Evolutionary conservation across 345 rosid genomes (phyloP).

Genomic region (Noccaea caerulescens): DNA sequence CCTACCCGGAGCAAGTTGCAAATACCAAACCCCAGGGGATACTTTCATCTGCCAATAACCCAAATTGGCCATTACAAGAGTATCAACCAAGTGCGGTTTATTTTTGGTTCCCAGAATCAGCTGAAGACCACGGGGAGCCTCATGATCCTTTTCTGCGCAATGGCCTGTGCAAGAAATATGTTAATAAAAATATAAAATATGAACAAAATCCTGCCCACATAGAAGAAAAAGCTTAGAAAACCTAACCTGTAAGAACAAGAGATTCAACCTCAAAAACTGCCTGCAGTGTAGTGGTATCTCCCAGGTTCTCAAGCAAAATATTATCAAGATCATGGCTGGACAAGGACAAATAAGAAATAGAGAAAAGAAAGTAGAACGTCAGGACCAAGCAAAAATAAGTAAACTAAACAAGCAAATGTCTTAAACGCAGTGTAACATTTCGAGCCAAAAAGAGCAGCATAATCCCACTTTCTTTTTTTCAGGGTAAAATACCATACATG

Average conservation of each 20-base stretch:
- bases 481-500: slow-evolving; percentile 60
- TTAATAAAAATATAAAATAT: slow-evolving; percentile 12
- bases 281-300: slow-evolving; percentile 93
- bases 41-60: slow-evolving; percentile 99
- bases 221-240: slow-evolving; percentile 22
- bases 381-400: slow-evolving; percentile 26
- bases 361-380: slow-evolving; percentile 33
- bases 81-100: slow-evolving; percentile 92
- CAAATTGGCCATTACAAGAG: slow-evolving; percentile 98
- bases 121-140: slow-evolving; percentile 98
- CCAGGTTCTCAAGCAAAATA: slow-evolving; percentile 97
- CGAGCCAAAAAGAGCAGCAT: slow-evolving; percentile 27
- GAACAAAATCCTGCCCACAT: slow-evolving; percentile 1
- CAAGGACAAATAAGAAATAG: slow-evolving; percentile 22
- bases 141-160: slow-evolving; percentile 96
- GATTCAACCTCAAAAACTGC: slow-evolving; percentile 99
- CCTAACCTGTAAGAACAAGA: slow-evolving; percentile 92
- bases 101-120: slow-evolving; percentile 94
- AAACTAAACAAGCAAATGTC: slow-evolving; percentile 28
- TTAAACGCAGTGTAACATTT: slow-evolving; percentile 16
- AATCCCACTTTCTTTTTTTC: slow-evolving; percentile 11
- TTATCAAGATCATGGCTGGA: slow-evolving; percentile 95
- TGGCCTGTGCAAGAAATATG: slow-evolving; percentile 63
- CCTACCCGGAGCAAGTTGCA: slow-evolving; percentile 98
- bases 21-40: slow-evolving; percentile 97